Evolutionary conservation across 805 yeast genomes (phyloP).

Genomic region (Middelhovenomyces tepae): DNA sequence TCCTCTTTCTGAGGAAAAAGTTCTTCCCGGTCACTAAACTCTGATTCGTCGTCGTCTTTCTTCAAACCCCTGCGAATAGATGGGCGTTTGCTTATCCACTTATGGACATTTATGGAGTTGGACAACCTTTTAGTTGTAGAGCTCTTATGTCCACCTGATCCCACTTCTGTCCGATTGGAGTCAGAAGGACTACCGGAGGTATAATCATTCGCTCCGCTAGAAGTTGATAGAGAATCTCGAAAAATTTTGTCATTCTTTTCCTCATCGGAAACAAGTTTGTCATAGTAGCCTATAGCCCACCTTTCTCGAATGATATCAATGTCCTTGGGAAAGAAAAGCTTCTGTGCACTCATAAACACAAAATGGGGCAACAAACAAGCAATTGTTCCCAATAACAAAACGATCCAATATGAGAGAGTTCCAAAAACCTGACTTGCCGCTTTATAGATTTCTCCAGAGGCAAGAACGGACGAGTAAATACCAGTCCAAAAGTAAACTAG

Average conservation of each 20-base stretch:
- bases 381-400: conserved; percentile 46
- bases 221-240: too few species aligned
- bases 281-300: conserved; percentile 44
- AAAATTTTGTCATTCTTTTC: too few species aligned
- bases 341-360: conserved; percentile 38
- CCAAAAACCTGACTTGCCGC: conserved; percentile 60
- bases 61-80: too few species aligned
- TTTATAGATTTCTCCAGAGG: conserved; percentile 52
- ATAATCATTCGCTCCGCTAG: too few species aligned
- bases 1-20: conserved; percentile 1
- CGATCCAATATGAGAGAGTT: conserved; percentile 55
- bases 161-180: too few species aligned
- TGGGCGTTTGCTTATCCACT: too few species aligned
- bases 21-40: conserved; percentile 6
- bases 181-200: too few species aligned
- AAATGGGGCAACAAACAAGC: conserved; percentile 56
- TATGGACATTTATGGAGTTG: too few species aligned
- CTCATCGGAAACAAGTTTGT: too few species aligned
- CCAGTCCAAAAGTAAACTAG: conserved; percentile 71
- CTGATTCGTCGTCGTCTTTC: too few species aligned
- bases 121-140: too few species aligned
- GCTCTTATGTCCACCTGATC: too few species aligned
- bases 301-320: conserved; percentile 64
- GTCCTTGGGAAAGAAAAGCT: conserved; percentile 53
- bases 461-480: conserved; percentile 51